A percentile compares a stretch with the other conserved stretches of the same genome.
phyloP scores from a whole-genome alignment of 2,329 filamentous ascomycete genomes.

The Rutstroemia sydowiana region DNA sequence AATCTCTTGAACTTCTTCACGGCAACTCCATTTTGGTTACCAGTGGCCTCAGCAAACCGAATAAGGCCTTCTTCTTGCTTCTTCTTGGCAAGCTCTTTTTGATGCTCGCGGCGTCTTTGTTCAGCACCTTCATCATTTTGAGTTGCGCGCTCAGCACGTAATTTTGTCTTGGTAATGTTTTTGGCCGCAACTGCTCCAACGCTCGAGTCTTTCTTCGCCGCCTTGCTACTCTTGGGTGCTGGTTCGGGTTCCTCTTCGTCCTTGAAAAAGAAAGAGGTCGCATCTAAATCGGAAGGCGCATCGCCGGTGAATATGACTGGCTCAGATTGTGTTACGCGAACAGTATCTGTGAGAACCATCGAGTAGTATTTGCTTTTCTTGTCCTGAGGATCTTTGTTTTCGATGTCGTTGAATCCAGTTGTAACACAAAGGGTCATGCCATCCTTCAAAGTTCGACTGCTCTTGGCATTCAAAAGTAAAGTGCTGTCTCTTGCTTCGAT shows the following conservation, averaged over 20 bases:
- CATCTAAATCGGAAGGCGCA: slow-evolving; percentile 83
- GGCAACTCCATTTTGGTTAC: slow-evolving; percentile 78
- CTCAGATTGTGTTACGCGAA: slow-evolving; percentile 75
- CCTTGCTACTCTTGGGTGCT: slow-evolving; percentile 81
- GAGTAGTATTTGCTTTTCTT: slow-evolving; percentile 87
- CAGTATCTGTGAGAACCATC: slow-evolving; percentile 83
- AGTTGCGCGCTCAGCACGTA: slow-evolving; percentile 83
- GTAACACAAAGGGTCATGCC: slow-evolving; percentile 94
- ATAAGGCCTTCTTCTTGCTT: slow-evolving; percentile 85
- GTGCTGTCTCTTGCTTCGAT: slow-evolving; percentile 84
- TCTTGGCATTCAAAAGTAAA: slow-evolving; percentile 81
- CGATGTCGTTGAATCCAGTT: slow-evolving; percentile 82
- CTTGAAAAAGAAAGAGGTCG: slow-evolving; percentile 97
- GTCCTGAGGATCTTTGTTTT: slow-evolving; percentile 80
- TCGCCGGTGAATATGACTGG: slow-evolving; percentile 89
- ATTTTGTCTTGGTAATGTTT: slow-evolving; percentile 89
- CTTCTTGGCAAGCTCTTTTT: slow-evolving; percentile 79
- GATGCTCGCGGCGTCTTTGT: slow-evolving; percentile 78
- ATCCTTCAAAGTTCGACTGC: slow-evolving; percentile 73
- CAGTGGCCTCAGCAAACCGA: slow-evolving; percentile 78
- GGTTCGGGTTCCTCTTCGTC: slow-evolving; percentile 63
- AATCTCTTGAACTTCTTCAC: slow-evolving; percentile 99
- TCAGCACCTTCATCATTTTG: slow-evolving; percentile 88
- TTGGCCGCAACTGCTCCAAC: slow-evolving; percentile 85
- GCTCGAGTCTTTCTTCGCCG: slow-evolving; percentile 73